A percentile compares a stretch with the other conserved stretches of the same genome.
These are phyloP conservation scores for Bruguiera parviflora DNA, from an alignment of 345 rosid genomes.

Conservation along the genomic window DNA sequence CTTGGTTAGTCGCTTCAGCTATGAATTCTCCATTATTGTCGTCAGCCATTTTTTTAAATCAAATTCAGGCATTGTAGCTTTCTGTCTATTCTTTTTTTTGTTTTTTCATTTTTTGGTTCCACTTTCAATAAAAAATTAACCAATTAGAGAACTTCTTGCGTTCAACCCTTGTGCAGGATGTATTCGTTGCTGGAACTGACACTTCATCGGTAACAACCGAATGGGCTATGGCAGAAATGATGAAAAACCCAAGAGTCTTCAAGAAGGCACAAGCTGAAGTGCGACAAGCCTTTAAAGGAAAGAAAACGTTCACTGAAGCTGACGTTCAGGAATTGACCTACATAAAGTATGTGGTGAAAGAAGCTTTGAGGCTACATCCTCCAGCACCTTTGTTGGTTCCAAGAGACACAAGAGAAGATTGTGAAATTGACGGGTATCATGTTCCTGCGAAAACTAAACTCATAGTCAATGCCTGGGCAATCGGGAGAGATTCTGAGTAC, in stretches of 20 bases:
- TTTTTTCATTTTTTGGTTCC: no score
- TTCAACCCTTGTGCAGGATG: constrained; percentile 3
- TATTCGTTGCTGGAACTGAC: constrained; percentile 15
- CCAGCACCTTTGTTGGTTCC: constrained; percentile 15
- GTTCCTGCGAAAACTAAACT: constrained; percentile 7
- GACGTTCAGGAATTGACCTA: constrained; percentile 16
- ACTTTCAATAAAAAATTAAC: neutral
- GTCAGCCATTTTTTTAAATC: no score
- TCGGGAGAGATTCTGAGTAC: constrained; percentile 9
- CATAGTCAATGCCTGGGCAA: constrained; percentile 13
- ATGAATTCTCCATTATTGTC: no score
- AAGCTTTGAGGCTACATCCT: constrained; percentile 21
- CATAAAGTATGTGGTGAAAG: constrained; percentile 12
- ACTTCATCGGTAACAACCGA: constrained; percentile 17
- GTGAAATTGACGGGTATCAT: constrained; percentile 14
- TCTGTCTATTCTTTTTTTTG: no score
- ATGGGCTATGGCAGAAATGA: constrained; percentile 20
- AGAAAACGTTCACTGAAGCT: constrained; percentile 6
- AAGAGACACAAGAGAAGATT: constrained; percentile 14
- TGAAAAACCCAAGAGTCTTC: constrained; percentile 13
- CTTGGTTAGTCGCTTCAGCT: neutral
- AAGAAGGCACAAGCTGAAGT: constrained; percentile 20
- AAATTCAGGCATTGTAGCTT: no score
- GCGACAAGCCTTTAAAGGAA: constrained; percentile 11
- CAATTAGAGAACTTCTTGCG: neutral